A percentile compares a stretch with the other conserved stretches of the same genome.
phyloP scores from a whole-genome alignment of 495 filamentous ascomycete species.

The Evansstolkia leycettana region DNA sequence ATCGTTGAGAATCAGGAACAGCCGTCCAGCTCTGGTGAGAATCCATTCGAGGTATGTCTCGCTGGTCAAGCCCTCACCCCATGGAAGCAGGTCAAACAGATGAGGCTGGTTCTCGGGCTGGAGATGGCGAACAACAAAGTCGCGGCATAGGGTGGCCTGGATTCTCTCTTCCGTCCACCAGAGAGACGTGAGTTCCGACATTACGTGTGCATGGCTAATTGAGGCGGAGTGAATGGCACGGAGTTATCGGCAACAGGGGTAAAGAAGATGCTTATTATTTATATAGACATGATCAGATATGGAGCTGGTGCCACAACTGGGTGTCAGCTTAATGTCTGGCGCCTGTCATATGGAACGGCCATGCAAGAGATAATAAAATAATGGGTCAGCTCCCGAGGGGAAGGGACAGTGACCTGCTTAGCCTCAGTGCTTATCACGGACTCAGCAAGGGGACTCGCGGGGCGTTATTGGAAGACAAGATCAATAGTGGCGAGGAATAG shows the following conservation, averaged over 20 bases:
- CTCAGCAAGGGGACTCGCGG: slow-evolving; percentile 14
- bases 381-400: slow-evolving; percentile 1
- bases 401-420: slow-evolving; percentile 1
- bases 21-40: slow-evolving; percentile 57
- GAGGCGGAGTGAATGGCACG: background rate
- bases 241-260: too few species aligned
- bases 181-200: slow-evolving; percentile 30
- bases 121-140: slow-evolving; percentile 57
- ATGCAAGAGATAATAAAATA: background rate
- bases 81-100: slow-evolving; percentile 58
- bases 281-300: too few species aligned
- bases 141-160: slow-evolving; percentile 54
- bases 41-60: slow-evolving; percentile 94
- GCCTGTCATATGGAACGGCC: too few species aligned
- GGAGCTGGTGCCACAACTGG: too few species aligned
- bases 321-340: too few species aligned
- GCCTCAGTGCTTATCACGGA: slow-evolving; percentile 22
- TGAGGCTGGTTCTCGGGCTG: slow-evolving; percentile 49
- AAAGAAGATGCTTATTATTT: too few species aligned
- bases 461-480: slow-evolving; percentile 6
- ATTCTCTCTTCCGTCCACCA: slow-evolving; percentile 80
- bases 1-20: slow-evolving; percentile 75
- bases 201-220: slow-evolving; percentile 12
- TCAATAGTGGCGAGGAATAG: slow-evolving; percentile 8
- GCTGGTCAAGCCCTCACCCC: slow-evolving; percentile 82